Evolutionary conservation across 352 stramenopile species (phyloP).

Genomic region (Pythium coloratum): DNA sequence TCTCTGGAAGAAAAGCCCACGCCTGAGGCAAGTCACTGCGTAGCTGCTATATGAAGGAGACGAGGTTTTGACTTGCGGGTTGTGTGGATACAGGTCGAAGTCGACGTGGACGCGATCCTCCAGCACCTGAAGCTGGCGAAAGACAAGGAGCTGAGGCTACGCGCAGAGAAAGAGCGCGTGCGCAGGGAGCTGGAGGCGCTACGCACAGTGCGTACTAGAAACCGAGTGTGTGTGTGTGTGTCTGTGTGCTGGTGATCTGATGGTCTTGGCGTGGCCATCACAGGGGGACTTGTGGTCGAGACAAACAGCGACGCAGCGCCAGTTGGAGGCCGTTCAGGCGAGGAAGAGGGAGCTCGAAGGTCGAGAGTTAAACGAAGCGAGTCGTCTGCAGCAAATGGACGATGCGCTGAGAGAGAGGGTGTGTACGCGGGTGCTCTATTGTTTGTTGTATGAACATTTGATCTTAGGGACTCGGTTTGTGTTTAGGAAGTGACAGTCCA

Average conservation of each 20-base stretch:
- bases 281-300: constrained; percentile 45
- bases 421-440: background rate
- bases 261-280: background rate
- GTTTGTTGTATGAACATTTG: background rate
- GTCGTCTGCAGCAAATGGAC: constrained; percentile 36
- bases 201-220: constrained; percentile 31
- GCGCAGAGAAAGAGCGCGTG: constrained; percentile 66
- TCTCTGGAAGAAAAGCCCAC: constrained; percentile 7
- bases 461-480: no score
- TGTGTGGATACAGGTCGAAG: constrained; percentile 25
- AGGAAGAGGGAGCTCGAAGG: constrained; percentile 39
- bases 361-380: constrained; percentile 33
- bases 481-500: constrained; percentile 13
- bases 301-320: constrained; percentile 43
- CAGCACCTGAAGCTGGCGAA: constrained; percentile 53
- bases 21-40: background rate
- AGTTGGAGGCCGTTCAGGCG: constrained; percentile 41
- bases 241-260: background rate
- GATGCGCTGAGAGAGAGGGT: constrained; percentile 34
- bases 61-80: background rate
- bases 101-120: constrained; percentile 60
- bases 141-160: constrained; percentile 63
- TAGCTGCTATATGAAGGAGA: background rate
- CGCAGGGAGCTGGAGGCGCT: constrained; percentile 51
- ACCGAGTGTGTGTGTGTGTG: background rate